Conservation (phyloP, 352 stramenopile species). For the Elongisporangium prolatum region DNA sequence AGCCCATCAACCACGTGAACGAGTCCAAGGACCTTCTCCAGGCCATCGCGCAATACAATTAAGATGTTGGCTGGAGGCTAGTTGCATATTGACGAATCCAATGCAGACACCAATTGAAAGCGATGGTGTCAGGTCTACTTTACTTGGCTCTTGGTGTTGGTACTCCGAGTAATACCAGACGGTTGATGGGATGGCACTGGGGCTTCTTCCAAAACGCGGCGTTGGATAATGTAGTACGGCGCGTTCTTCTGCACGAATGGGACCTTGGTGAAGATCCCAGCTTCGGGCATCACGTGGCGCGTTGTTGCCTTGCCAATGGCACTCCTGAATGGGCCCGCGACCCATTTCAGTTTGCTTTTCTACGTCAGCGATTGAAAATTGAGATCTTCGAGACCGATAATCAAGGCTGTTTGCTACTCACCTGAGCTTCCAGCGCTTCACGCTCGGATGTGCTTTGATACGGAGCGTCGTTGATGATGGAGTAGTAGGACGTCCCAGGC, state of each 20-base stretch:
- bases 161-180: background rate
- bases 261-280: constrained; percentile 47
- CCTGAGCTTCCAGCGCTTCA: constrained; percentile 49
- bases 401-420: constrained; percentile 6
- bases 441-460: constrained; percentile 50
- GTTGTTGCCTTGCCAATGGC: constrained; percentile 64
- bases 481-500: constrained; percentile 48
- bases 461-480: constrained; percentile 75
- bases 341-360: constrained; percentile 66
- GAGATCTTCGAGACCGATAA: background rate
- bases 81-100: background rate
- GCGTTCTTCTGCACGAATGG: constrained; percentile 52
- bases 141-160: background rate
- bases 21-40: constrained; percentile 92
- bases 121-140: background rate
- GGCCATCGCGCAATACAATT: constrained; percentile 89
- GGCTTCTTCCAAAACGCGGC: constrained; percentile 30
- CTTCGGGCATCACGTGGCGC: constrained; percentile 27
- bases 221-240: constrained; percentile 55
- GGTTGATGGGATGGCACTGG: background rate
- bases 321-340: constrained; percentile 60
- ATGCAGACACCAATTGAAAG: background rate
- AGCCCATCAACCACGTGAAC: constrained; percentile 91
- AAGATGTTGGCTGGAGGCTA: background rate
- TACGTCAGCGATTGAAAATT: constrained; percentile 8